A percentile compares a stretch with the other conserved stretches of the same genome.
phyloP scores from a whole-genome alignment of 805 yeast genomes.

The Hanseniaspora mollemarum region DNA sequence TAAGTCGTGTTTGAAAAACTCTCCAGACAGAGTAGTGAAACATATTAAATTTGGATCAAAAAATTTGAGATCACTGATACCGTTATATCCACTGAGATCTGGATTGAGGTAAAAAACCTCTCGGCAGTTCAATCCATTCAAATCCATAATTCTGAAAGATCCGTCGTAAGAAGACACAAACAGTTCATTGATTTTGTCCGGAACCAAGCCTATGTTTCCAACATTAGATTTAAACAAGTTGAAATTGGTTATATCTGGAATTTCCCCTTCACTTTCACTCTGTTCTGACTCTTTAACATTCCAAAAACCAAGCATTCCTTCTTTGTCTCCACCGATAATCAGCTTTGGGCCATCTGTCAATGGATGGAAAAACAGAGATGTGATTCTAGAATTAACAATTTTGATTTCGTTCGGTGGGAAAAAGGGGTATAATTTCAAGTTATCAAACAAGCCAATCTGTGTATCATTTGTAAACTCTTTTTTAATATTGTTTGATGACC shows the following conservation, averaged over 20 bases:
- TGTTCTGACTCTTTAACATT: constrained; percentile 35
- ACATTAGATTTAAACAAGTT: constrained; percentile 69
- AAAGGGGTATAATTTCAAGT: constrained; percentile 40
- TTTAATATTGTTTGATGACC: too few relatives aligned
- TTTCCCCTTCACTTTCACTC: constrained; percentile 28
- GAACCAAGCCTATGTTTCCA: constrained; percentile 48
- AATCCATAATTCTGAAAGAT: constrained; percentile 60
- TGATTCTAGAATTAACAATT: constrained; percentile 57
- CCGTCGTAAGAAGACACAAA: constrained; percentile 81
- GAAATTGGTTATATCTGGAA: constrained; percentile 47
- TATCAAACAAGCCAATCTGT: constrained; percentile 32
- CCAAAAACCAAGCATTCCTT: constrained; percentile 86
- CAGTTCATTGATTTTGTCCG: constrained; percentile 41
- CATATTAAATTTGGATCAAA: constrained; percentile 49
- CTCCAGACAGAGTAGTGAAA: constrained; percentile 70
- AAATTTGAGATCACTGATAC: constrained; percentile 64
- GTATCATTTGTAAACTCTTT: constrained; percentile 23
- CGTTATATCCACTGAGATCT: constrained; percentile 44
- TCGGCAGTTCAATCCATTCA: constrained; percentile 45
- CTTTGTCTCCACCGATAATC: constrained; percentile 76
- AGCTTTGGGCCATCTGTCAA: constrained; percentile 42
- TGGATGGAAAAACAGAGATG: constrained; percentile 70
- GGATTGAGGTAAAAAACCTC: constrained; percentile 51
- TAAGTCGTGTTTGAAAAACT: constrained; percentile 61
- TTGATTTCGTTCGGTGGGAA: constrained; percentile 62